These are phyloP conservation scores for Stephanodiscus minutulus DNA, from an alignment of 108 stramenopile species.

Conservation along the genomic window DNA sequence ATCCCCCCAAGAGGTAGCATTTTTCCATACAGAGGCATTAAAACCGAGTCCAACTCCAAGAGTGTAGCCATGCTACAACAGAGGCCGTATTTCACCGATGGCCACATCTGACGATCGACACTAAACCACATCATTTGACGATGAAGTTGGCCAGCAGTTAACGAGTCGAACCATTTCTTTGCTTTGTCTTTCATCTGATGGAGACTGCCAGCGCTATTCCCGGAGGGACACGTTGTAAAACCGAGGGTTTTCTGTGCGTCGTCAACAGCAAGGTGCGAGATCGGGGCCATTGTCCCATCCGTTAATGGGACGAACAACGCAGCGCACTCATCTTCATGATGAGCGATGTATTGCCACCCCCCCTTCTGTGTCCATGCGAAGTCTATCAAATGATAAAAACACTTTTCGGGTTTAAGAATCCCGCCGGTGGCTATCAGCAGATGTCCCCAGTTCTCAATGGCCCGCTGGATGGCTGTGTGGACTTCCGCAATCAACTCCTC, in stretches of 20 bases:
- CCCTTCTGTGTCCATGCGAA: constrained; percentile 2
- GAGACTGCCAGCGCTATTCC: not conserved
- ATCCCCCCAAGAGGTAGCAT: no score
- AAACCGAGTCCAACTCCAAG: no score
- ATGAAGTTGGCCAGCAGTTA: not conserved
- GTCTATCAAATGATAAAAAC: constrained; percentile 11
- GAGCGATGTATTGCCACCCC: not conserved
- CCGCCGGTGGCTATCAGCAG: constrained; percentile 14
- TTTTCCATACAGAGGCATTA: no score
- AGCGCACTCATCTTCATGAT: not conserved
- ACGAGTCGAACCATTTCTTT: not conserved
- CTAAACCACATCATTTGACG: constrained; percentile 7
- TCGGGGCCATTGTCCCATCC: not conserved
- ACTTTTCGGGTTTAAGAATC: constrained; percentile 15
- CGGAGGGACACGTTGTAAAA: constrained; percentile 5
- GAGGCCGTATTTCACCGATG: constrained; percentile 9
- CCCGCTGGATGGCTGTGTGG: not conserved
- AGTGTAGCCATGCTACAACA: constrained; percentile 8
- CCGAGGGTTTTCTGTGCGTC: constrained; percentile 7
- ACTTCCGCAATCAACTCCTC: not conserved
- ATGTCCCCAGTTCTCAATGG: constrained; percentile 2
- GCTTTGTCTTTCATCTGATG: not conserved
- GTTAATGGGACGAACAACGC: not conserved
- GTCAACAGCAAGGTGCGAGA: not conserved
- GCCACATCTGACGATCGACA: constrained; percentile 12